phyloP scores from a whole-genome alignment of 352 stramenopile species.

The Thraustochytrium sp. region DNA sequence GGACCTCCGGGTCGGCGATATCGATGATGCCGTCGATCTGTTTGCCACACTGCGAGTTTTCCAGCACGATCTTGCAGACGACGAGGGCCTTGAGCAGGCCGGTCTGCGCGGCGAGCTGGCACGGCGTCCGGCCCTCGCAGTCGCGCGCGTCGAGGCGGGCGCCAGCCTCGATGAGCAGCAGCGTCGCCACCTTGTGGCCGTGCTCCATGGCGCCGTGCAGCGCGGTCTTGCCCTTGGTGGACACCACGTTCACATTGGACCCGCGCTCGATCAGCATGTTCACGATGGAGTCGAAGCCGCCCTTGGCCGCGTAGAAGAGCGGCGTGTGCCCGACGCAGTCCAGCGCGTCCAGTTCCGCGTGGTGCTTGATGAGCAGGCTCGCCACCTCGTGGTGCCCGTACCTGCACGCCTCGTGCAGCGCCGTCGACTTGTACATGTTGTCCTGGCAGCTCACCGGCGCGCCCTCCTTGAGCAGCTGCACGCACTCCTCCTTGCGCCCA shows the following conservation, averaged over 20 bases:
- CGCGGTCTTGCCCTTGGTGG: constrained; percentile 17
- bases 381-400: constrained; percentile 25
- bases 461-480: constrained; percentile 16
- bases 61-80: not conserved
- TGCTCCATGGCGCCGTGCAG: constrained; percentile 12
- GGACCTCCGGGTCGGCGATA: not conserved
- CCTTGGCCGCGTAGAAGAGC: constrained; percentile 31
- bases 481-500: constrained; percentile 18
- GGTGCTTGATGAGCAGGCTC: not conserved
- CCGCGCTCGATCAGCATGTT: not conserved
- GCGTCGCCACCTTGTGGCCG: not conserved
- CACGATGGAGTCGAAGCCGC: constrained; percentile 25
- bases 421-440: constrained; percentile 36
- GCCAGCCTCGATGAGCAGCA: not conserved
- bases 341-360: not conserved
- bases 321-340: constrained; percentile 39
- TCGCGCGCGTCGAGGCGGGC: not conserved
- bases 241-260: not conserved
- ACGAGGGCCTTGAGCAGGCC: not conserved
- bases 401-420: constrained; percentile 24
- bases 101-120: constrained; percentile 3
- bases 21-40: not conserved
- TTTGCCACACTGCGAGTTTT: not conserved
- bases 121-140: not conserved
- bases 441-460: constrained; percentile 32